These are phyloP conservation scores for Jimgerdemannia flammicorona DNA, from an alignment of 192 early-diverging fungal genomes.

Conservation along the genomic window DNA sequence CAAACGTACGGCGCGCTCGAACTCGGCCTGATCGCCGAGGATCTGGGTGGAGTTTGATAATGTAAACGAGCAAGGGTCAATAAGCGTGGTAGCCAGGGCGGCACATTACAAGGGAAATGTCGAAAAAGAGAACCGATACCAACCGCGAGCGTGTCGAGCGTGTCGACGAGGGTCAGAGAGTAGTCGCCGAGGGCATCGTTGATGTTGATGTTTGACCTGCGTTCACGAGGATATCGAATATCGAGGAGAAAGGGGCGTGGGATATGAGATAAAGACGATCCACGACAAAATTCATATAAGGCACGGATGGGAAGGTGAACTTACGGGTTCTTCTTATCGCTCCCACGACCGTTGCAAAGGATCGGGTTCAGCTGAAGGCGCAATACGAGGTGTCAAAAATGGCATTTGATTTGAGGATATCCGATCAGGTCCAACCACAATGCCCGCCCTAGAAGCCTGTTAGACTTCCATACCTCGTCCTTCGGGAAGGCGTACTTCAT, in stretches of 20 bases:
- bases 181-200: slow-evolving; percentile 98
- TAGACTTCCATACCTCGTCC: slow-evolving; percentile 59
- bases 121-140: slow-evolving; percentile 16
- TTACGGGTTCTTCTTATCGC: slow-evolving; percentile 60
- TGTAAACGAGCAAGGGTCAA: too few species aligned
- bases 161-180: slow-evolving; percentile 90
- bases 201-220: slow-evolving; percentile 48
- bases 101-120: background rate
- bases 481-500: slow-evolving; percentile 82
- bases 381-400: background rate
- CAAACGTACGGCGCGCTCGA: slow-evolving; percentile 59
- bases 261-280: background rate
- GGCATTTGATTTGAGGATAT: too few species aligned
- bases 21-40: slow-evolving; percentile 61
- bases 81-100: too few species aligned
- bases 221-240: slow-evolving; percentile 2
- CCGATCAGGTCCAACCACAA: too few species aligned
- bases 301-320: slow-evolving; percentile 6
- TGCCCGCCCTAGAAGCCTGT: too few species aligned
- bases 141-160: slow-evolving; percentile 81
- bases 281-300: background rate
- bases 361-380: slow-evolving; percentile 70
- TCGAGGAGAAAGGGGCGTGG: background rate
- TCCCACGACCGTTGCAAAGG: slow-evolving; percentile 69
- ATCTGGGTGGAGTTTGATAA: slow-evolving; percentile 25